Percentiles rank a stretch among this genome's conserved stretches.
Conservation (phyloP, 306 rosid species). For the Cucumis melo region DNA sequence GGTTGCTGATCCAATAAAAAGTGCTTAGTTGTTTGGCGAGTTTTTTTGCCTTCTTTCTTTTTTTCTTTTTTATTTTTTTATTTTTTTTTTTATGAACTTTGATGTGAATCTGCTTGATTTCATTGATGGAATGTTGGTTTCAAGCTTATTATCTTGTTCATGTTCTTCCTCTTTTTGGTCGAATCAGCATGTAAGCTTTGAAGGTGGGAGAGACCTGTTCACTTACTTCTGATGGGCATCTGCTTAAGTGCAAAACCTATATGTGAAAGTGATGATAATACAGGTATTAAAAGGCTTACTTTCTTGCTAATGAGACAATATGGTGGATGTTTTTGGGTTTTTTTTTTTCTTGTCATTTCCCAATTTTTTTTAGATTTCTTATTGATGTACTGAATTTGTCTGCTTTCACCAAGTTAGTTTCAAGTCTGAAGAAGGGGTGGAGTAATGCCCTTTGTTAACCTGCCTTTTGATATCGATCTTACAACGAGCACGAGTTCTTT, state of each 20-base stretch:
- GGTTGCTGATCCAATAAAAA: not conserved
- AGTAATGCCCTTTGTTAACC: not conserved
- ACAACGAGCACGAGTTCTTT: not conserved
- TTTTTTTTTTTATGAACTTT: not conserved
- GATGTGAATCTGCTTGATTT: not conserved
- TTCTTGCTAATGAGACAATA: not conserved
- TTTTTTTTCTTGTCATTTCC: not conserved
- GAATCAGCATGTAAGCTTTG: not conserved
- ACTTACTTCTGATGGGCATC: conserved; percentile 27
- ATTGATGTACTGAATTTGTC: not conserved
- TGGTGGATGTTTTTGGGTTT: not conserved
- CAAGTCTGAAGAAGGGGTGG: not conserved
- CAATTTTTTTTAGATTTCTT: not conserved
- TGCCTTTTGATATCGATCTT: not conserved
- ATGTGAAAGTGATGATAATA: conserved; percentile 13
- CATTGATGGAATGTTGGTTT: not conserved
- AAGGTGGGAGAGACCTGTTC: not conserved
- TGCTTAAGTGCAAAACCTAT: conserved; percentile 27
- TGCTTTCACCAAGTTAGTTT: not conserved
- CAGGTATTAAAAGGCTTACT: conserved; percentile 15
- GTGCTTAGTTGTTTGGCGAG: not conserved
- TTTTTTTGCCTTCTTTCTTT: too few relatives aligned
- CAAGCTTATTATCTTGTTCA: not conserved
- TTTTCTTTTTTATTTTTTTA: not conserved
- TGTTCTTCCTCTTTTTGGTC: not conserved